Evolutionary conservation across 768 basidiomycete genomes (phyloP).

Genomic region (Hydnum rufescens): DNA sequence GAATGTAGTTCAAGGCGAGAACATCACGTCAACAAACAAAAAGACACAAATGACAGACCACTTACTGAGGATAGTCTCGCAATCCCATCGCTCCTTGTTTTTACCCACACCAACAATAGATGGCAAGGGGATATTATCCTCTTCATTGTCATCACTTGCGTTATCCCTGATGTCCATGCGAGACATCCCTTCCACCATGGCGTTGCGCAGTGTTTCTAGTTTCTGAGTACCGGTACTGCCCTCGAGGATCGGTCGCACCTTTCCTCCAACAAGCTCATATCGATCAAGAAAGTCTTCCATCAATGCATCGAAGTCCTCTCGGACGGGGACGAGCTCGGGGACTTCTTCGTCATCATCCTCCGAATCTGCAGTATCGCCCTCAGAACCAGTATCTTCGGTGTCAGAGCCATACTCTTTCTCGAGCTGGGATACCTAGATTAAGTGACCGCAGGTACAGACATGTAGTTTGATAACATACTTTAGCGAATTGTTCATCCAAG

Average conservation of each 20-base stretch:
- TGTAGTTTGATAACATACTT: conserved; percentile 29
- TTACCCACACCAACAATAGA: conserved; percentile 40
- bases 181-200: conserved; percentile 48
- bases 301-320: conserved; percentile 78
- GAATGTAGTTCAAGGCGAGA: conserved; percentile 2
- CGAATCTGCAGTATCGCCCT: too few species aligned
- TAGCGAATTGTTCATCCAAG: conserved; percentile 85
- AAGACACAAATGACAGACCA: conserved; percentile 10
- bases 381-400: conserved; percentile 32
- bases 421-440: conserved; percentile 28
- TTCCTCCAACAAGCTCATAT: conserved; percentile 70
- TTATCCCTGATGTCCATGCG: conserved; percentile 14
- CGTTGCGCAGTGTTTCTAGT: conserved; percentile 56
- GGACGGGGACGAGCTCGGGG: conserved; percentile 56
- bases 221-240: conserved; percentile 61
- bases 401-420: conserved; percentile 55
- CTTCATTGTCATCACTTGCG: conserved; percentile 14
- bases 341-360: conserved; percentile 33
- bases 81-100: conserved; percentile 57
- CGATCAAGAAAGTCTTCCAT: conserved; percentile 86
- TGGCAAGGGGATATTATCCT: conserved; percentile 25
- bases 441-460: background rate
- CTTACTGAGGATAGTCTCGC: conserved; percentile 85
- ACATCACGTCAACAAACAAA: background rate
- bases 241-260: conserved; percentile 54